Conservation (phyloP, 305 asterid species). For the Fraxinus ornus region DNA sequence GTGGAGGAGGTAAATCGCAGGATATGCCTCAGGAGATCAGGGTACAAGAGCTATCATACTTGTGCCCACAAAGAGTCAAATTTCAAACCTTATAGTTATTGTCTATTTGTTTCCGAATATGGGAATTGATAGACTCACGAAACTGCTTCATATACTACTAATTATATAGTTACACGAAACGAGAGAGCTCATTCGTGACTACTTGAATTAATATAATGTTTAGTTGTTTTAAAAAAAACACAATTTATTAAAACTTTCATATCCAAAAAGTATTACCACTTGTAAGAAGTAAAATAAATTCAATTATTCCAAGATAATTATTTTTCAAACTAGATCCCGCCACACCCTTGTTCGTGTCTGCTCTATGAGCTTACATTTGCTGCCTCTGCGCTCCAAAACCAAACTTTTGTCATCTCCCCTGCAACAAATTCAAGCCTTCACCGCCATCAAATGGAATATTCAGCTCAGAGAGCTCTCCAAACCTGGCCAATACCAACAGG, state of each 20-base stretch:
- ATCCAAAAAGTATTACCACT: not conserved
- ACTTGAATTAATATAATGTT: not conserved
- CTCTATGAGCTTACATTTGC: constrained; percentile 26
- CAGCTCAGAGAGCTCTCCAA: constrained; percentile 62
- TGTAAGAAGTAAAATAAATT: no score
- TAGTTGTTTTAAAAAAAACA: no score
- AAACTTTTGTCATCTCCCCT: not conserved
- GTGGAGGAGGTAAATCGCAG: no score
- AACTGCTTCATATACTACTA: not conserved
- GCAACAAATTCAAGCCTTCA: not conserved
- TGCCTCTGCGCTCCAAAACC: constrained; percentile 7
- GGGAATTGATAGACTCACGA: no score
- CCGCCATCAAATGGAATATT: constrained; percentile 65
- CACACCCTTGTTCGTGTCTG: not conserved
- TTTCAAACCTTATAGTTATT: no score
- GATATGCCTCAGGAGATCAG: no score
- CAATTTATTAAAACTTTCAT: no score
- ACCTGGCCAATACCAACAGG: constrained; percentile 52
- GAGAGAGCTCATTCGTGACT: not conserved
- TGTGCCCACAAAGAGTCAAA: no score
- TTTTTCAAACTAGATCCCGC: not conserved
- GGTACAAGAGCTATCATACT: no score
- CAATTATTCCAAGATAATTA: not conserved
- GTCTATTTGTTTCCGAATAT: no score
- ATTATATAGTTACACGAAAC: no score